Conservation (phyloP, 2,329 filamentous ascomycete species). For the Fusarium odoratissimum region DNA sequence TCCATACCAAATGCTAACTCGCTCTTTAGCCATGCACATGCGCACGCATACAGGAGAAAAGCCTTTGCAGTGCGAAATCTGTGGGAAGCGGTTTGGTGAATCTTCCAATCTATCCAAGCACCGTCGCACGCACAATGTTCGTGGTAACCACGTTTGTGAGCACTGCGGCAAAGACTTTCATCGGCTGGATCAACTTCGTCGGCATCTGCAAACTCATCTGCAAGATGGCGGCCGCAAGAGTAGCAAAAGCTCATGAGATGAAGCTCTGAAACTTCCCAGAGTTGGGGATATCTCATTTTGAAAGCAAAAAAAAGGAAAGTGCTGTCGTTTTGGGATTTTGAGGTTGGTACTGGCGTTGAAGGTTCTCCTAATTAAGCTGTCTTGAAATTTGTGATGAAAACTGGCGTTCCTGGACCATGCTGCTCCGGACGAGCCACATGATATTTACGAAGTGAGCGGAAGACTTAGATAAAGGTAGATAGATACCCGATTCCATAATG, state of each 20-base stretch:
- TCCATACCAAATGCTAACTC: slow-evolving; percentile 29
- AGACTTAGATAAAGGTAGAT: slow-evolving; percentile 24
- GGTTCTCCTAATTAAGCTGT: slow-evolving; percentile 10
- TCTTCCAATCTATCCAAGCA: slow-evolving; percentile 76
- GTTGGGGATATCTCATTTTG: background rate
- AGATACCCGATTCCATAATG: slow-evolving; percentile 35
- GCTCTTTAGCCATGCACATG: slow-evolving; percentile 69
- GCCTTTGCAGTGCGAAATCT: slow-evolving; percentile 68
- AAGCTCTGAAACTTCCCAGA: background rate
- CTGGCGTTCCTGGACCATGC: slow-evolving; percentile 21
- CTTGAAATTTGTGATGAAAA: slow-evolving; percentile 3
- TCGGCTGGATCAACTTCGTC: slow-evolving; percentile 69
- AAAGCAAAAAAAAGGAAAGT: background rate
- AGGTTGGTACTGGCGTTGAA: slow-evolving; percentile 24
- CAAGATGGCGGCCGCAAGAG: slow-evolving; percentile 29
- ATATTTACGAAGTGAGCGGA: slow-evolving; percentile 11
- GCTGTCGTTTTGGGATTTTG: slow-evolving; percentile 12
- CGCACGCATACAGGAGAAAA: slow-evolving; percentile 75
- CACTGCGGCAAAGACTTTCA: slow-evolving; percentile 69
- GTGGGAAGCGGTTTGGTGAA: slow-evolving; percentile 70
- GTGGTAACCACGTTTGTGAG: slow-evolving; percentile 63
- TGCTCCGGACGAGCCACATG: slow-evolving; percentile 15
- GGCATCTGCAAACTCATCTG: slow-evolving; percentile 59
- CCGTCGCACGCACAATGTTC: slow-evolving; percentile 68
- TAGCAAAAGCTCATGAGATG: slow-evolving; percentile 28